phyloP scores from a whole-genome alignment of 2,329 filamentous ascomycete species.

The Monosporascus cannonballus region DNA sequence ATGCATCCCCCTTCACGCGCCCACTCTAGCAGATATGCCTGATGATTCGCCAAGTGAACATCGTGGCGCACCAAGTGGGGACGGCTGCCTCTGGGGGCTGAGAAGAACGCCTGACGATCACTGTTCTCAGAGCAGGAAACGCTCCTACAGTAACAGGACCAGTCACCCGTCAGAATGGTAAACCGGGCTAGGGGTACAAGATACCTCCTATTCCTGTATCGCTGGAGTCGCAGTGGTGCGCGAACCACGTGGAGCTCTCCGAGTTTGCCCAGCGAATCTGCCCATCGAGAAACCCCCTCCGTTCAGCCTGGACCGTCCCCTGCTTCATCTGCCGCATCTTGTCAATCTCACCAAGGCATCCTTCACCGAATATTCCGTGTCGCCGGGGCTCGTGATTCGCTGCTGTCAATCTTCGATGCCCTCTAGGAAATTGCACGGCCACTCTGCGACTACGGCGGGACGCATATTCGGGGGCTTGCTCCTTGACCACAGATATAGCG shows the following conservation, averaged over 20 bases:
- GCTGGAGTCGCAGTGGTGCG: background rate
- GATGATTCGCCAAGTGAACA: background rate
- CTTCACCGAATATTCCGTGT: no score
- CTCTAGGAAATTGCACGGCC: background rate
- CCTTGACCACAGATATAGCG: no score
- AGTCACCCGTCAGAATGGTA: background rate
- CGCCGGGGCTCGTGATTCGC: background rate
- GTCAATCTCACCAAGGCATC: background rate
- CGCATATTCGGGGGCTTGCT: no score
- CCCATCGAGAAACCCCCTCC: background rate
- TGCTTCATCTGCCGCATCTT: background rate
- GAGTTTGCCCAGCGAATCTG: background rate
- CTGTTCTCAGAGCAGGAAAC: conserved; percentile 1
- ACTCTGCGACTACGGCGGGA: background rate
- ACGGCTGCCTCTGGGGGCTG: conserved; percentile 11
- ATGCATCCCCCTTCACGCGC: no score
- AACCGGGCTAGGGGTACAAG: background rate
- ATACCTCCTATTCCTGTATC: background rate
- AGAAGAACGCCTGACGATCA: conserved; percentile 12
- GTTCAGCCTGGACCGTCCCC: background rate
- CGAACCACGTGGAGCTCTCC: background rate
- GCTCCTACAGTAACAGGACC: conserved; percentile 5
- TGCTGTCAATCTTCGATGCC: background rate
- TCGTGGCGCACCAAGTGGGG: conserved; percentile 1
- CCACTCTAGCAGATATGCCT: background rate